Conservation (phyloP, 768 basidiomycete species). For the Hirschioporus abietinus region DNA sequence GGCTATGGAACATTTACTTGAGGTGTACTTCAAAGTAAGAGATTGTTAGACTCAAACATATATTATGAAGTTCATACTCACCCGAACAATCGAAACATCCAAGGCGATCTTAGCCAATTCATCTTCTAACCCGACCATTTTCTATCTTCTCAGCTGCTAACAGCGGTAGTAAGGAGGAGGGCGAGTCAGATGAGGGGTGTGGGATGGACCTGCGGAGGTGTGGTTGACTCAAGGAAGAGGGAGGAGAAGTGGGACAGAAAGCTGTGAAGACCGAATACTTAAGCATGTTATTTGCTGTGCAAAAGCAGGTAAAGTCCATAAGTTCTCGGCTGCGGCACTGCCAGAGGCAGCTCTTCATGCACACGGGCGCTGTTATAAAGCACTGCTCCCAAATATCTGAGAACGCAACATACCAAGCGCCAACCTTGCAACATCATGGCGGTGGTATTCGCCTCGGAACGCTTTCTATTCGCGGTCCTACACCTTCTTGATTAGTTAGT, state of each 20-base stretch:
- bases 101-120: background rate
- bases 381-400: background rate
- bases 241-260: background rate
- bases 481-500: background rate
- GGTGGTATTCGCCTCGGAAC: background rate
- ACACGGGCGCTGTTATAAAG: background rate
- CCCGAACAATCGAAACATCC: background rate
- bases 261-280: background rate
- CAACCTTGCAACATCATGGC: background rate
- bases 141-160: background rate
- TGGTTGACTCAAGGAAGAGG: background rate
- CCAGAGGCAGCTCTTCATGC: background rate
- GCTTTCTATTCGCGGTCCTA: background rate
- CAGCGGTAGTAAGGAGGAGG: too few relatives aligned
- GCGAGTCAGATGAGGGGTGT: too few relatives aligned
- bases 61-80: background rate
- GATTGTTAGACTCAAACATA: background rate
- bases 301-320: background rate
- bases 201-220: background rate
- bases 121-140: background rate
- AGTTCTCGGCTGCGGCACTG: background rate
- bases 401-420: background rate
- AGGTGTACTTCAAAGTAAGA: background rate
- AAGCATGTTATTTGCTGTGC: background rate
- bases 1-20: background rate